Evolutionary conservation across 75 land plant genomes (phyloP), one percentile per base, ranked within the genome.

Genomic region (Cryptomeria japonica): DNA sequence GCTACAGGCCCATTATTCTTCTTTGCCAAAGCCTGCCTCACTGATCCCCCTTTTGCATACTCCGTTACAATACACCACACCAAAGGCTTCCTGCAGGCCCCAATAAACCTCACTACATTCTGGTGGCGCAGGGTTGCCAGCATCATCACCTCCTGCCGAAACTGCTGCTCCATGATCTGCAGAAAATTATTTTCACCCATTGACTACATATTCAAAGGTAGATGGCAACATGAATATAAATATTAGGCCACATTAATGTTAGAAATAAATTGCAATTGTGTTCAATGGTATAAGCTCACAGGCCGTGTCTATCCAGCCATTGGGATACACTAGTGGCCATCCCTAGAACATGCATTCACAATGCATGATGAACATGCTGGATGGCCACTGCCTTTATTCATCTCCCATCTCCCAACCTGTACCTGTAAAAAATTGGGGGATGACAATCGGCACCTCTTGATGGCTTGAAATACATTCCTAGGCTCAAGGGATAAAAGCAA

Each of bases 21-120:
- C 79, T 56, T 93, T 61, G 90, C 90, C 61, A 94, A 82, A 83
- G 89, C 91, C 51, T 92, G 86, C 44, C 95, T 82, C 9, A 94
- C 88, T 9, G 95, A 94, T 6, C 95, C 95, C 9, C 95, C 95
- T 83, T 90, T 91, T 8, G 94, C 95, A 87, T 94, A 94, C 93
- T 94, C 95, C 31, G 95, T 94, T 49, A 94, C 94, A 76, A 94
- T 94, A 85, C 95, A 94, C 94, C 94, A 94, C 8, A 94, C 94
- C 87, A 91, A 44, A 22, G 94, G 92, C 86, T 94, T 94, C 83
- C 91, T 86, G 53, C 95, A 94, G 3, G 92, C 94, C 42, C 95
- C 95, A 70, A 94, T 91, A 85, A 94, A 94, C 32, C 94, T 88
- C 79, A 94, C 94, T 31, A 94, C 92, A 86, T 93, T 94, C 84